Conservation (phyloP, 1,284 basidiomycete species). For the Sphaerobolus stellatus region DNA sequence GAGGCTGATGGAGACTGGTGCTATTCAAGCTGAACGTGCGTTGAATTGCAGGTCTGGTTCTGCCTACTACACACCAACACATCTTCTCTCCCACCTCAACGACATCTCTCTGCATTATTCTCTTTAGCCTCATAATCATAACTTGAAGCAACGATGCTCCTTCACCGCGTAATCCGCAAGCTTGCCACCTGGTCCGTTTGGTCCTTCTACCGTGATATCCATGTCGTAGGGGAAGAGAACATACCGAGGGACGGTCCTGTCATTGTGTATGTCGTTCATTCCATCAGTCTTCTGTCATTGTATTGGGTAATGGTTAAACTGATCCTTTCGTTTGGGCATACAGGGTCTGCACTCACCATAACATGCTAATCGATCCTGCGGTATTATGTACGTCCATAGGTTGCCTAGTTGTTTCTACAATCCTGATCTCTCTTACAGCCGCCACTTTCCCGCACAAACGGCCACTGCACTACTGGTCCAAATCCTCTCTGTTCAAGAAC, state of each 20-base stretch:
- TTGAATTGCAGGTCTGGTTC: too few species aligned
- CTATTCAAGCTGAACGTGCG: too few species aligned
- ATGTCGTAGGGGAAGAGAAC: slow-evolving; percentile 81
- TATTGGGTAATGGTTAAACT: slow-evolving; percentile 13
- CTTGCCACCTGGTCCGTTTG: slow-evolving; percentile 73
- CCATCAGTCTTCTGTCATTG: slow-evolving; percentile 11
- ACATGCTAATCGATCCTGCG: slow-evolving; percentile 89
- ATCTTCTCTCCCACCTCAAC: too few species aligned
- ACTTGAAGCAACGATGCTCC: too few species aligned
- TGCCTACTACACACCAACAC: too few species aligned
- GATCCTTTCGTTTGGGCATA: slow-evolving; percentile 12
- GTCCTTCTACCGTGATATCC: slow-evolving; percentile 86
- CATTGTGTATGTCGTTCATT: slow-evolving; percentile 71
- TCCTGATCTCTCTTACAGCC: slow-evolving; percentile 43
- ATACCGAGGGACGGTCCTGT: slow-evolving; percentile 83
- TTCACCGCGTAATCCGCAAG: slow-evolving; percentile 65
- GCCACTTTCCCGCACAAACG: slow-evolving; percentile 74
- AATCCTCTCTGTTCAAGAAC: slow-evolving; percentile 79
- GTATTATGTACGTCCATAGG: slow-evolving; percentile 62
- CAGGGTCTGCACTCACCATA: slow-evolving; percentile 85
- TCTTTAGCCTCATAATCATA: too few species aligned
- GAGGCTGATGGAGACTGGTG: too few species aligned
- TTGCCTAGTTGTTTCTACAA: slow-evolving; percentile 14
- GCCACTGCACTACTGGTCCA: slow-evolving; percentile 93
- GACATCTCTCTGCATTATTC: too few species aligned